Conservation (phyloP, 23 red algal species). For the Chondrus crispus region DNA sequence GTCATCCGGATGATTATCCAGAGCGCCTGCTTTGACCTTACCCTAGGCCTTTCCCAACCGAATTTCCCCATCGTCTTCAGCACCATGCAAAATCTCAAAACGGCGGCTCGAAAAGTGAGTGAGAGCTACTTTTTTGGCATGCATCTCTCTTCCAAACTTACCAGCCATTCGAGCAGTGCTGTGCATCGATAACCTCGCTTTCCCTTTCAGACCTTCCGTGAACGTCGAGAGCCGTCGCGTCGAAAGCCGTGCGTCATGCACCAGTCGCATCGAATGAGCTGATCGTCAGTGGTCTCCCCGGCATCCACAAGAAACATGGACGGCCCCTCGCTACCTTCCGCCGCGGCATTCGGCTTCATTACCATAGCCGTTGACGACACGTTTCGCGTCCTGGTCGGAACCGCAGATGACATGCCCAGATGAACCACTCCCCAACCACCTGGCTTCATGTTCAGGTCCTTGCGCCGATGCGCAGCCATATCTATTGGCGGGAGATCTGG, state of each 20-base stretch:
- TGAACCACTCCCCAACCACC: slow-evolving; percentile 72
- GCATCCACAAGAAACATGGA: slow-evolving; percentile 79
- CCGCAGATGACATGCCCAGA: slow-evolving; percentile 80
- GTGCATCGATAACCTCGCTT: slow-evolving; percentile 70
- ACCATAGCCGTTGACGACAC: slow-evolving; percentile 79
- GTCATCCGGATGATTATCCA: background rate
- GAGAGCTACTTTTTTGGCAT: slow-evolving; percentile 67
- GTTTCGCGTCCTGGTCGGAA: slow-evolving; percentile 78
- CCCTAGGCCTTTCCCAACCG: no score
- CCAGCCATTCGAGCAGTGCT: slow-evolving; percentile 94
- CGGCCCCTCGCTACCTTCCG: background rate
- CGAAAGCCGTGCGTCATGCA: slow-evolving; percentile 72
- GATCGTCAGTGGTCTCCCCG: slow-evolving; percentile 69
- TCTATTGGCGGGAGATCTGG: background rate
- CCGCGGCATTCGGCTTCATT: background rate
- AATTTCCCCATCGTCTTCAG: no score
- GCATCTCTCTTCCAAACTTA: slow-evolving; percentile 62
- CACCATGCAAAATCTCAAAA: slow-evolving; percentile 53
- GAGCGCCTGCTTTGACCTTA: background rate
- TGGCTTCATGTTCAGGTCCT: slow-evolving; percentile 17
- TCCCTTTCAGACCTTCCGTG: slow-evolving; percentile 30
- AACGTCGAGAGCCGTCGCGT: slow-evolving; percentile 83
- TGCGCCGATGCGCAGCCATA: slow-evolving; percentile 35
- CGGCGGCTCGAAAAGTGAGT: slow-evolving; percentile 95
- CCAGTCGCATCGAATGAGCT: slow-evolving; percentile 69